Percentiles rank a stretch among this genome's conserved stretches.
phyloP scores from a whole-genome alignment of 257 asterid species.

The Cynanchum wilfordii region DNA sequence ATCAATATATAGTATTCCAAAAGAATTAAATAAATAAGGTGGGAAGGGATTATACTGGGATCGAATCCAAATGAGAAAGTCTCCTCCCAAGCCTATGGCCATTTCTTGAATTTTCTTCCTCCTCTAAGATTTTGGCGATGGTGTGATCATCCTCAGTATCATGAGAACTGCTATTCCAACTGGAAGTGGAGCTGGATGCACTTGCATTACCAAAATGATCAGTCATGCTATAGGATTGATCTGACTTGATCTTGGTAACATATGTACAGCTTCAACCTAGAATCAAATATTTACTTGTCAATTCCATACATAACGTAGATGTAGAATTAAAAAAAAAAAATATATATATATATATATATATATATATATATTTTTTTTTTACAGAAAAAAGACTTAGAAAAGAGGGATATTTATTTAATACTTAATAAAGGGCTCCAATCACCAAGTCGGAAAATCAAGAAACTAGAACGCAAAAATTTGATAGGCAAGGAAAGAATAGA shows the following conservation, averaged over 20 bases:
- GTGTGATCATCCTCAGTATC: constrained; percentile 94
- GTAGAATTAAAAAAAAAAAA: constrained; percentile 1
- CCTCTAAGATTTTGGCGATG: constrained; percentile 69
- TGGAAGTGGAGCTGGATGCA: constrained; percentile 60
- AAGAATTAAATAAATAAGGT: not conserved
- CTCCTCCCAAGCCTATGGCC: constrained; percentile 67
- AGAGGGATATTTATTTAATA: not conserved
- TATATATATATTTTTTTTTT: no score
- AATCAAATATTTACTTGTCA: not conserved
- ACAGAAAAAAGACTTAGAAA: not conserved
- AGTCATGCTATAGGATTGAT: constrained; percentile 27
- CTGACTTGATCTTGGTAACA: not conserved
- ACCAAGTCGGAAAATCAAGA: not conserved
- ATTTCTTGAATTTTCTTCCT: constrained; percentile 45
- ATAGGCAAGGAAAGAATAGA: not conserved
- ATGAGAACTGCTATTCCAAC: constrained; percentile 65
- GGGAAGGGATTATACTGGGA: constrained; percentile 44
- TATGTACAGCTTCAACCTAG: constrained; percentile 7
- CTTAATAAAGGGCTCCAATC: not conserved
- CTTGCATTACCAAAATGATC: constrained; percentile 39
- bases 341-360: no score
- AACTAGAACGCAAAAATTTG: not conserved
- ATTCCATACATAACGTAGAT: not conserved
- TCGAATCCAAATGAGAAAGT: constrained; percentile 89
- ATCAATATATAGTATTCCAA: not conserved